These are phyloP conservation scores for Irpex lacteus DNA, from an alignment of 1,284 basidiomycete species.

Conservation along the genomic window DNA sequence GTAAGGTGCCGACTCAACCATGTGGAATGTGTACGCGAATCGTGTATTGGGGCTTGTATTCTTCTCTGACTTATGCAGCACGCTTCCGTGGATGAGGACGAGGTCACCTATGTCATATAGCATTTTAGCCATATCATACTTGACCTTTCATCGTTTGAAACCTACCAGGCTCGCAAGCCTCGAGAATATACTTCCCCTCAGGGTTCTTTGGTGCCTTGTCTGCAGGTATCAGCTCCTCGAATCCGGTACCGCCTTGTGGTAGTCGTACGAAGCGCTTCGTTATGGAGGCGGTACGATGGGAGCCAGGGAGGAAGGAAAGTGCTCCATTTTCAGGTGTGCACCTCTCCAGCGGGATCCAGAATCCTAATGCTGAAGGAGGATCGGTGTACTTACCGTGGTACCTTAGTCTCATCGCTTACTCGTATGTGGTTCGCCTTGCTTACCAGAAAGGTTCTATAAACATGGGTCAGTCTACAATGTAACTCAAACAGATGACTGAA, in stretches of 20 bases:
- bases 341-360: constrained; percentile 93
- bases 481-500: constrained; percentile 13
- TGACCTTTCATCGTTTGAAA: not conserved
- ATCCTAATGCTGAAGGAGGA: constrained; percentile 88
- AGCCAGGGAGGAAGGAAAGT: constrained; percentile 90
- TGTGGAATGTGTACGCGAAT: constrained; percentile 94
- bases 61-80: constrained; percentile 85
- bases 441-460: constrained; percentile 71
- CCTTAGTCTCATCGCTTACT: too few relatives aligned
- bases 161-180: constrained; percentile 75
- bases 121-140: not conserved
- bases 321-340: constrained; percentile 87
- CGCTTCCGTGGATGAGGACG: constrained; percentile 87
- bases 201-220: constrained; percentile 41
- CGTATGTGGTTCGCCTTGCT: constrained; percentile 19
- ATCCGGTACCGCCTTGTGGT: constrained; percentile 72
- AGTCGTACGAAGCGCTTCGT: constrained; percentile 83
- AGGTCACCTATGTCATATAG: constrained; percentile 57
- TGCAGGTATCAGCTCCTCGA: constrained; percentile 56
- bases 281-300: constrained; percentile 72
- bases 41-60: constrained; percentile 74
- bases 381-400: constrained; percentile 71
- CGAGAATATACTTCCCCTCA: constrained; percentile 62
- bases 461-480: not conserved
- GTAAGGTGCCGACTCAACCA: constrained; percentile 70